These are phyloP conservation scores for Diphasiastrum complanatum DNA, from an alignment of 83 land plant genomes.

Conservation along the genomic window DNA sequence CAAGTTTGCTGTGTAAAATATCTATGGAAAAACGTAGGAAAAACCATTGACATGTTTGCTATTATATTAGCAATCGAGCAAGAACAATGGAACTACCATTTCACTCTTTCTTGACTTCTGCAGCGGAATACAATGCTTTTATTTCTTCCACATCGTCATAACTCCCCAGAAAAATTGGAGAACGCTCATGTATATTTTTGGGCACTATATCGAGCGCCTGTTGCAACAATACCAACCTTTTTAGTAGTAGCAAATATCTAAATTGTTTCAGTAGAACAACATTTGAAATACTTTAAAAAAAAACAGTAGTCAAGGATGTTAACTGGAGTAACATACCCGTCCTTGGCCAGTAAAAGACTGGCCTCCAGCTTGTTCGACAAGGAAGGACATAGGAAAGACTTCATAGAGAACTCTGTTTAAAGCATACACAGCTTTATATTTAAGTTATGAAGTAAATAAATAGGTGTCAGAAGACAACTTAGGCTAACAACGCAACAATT, in stretches of 20 bases:
- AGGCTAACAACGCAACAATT: too few relatives aligned
- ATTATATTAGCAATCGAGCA: too few relatives aligned
- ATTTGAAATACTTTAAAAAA: not conserved
- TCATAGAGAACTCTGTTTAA: slow-evolving; percentile 95
- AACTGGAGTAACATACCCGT: slow-evolving; percentile 46
- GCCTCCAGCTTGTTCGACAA: slow-evolving; percentile 98
- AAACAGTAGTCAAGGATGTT: not conserved
- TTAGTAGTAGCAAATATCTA: not conserved
- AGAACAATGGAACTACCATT: too few relatives aligned
- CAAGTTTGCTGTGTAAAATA: too few relatives aligned
- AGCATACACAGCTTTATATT: too few relatives aligned
- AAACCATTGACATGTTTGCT: too few relatives aligned
- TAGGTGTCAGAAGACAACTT: too few relatives aligned
- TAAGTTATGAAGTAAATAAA: too few relatives aligned
- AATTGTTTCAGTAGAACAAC: not conserved
- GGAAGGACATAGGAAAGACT: slow-evolving; percentile 96
- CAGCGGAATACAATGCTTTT: slow-evolving; percentile 72
- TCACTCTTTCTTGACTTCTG: too few relatives aligned
- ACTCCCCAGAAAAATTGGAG: slow-evolving; percentile 88
- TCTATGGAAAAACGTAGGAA: too few relatives aligned
- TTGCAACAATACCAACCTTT: slow-evolving; percentile 10
- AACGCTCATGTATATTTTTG: slow-evolving; percentile 73
- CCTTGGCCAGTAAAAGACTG: slow-evolving; percentile 86
- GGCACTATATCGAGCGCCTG: slow-evolving; percentile 92
- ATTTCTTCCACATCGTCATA: slow-evolving; percentile 88